phyloP scores from a whole-genome alignment of 2,329 filamentous ascomycete genomes.

The Talaromyces sp. region DNA sequence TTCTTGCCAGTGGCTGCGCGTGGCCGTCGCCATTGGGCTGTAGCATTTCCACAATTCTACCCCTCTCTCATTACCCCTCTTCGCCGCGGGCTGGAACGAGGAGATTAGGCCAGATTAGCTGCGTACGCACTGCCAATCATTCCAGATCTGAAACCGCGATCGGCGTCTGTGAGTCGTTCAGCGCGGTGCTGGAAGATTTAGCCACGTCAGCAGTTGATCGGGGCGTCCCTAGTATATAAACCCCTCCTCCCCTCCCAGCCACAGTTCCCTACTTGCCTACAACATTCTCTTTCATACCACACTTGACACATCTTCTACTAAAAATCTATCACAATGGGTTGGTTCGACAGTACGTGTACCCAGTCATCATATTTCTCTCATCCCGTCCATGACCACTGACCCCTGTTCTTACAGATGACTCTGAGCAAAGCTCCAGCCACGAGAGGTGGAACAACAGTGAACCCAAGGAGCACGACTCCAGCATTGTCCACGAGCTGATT shows the following conservation, averaged over 20 bases:
- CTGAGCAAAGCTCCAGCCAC: conserved; percentile 14
- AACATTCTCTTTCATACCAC: not conserved
- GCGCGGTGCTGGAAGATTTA: not conserved
- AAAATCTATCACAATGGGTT: conserved; percentile 20
- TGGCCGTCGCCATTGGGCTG: not conserved
- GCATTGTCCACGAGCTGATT: conserved; percentile 68
- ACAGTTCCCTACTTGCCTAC: not conserved
- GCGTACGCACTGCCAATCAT: not conserved
- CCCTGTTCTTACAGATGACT: not conserved
- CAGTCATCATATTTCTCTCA: conserved; percentile 40
- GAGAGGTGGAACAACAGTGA: conserved; percentile 20
- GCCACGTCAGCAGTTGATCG: not conserved
- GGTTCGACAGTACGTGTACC: conserved; percentile 17
- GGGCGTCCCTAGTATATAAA: not conserved
- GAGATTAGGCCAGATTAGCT: not conserved
- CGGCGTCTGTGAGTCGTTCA: not conserved
- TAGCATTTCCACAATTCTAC: not conserved
- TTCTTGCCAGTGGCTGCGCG: not conserved
- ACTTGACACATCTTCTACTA: not conserved
- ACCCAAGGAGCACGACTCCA: conserved; percentile 50
- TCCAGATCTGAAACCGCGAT: not conserved
- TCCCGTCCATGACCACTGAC: conserved; percentile 17
- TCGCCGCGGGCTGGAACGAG: not conserved
- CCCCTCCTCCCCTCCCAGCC: not conserved
- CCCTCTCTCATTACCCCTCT: not conserved